A percentile compares a stretch with the other conserved stretches of the same genome.
phyloP scores from a whole-genome alignment of 228 moss, liverwort and hornwort species.

The Sphagnum fallax region DNA sequence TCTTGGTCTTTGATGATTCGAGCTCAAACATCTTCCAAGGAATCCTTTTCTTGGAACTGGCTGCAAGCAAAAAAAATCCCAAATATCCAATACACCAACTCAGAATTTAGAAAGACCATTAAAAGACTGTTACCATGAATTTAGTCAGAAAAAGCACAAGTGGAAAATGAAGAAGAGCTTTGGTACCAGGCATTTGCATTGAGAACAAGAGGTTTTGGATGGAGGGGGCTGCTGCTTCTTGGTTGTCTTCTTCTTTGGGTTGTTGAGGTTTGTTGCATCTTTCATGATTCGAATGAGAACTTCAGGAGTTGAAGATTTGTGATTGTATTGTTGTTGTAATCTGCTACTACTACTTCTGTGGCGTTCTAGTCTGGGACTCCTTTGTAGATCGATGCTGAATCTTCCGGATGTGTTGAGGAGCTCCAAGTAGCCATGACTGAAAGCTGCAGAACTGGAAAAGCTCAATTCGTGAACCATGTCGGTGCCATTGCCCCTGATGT shows the following conservation, averaged over 20 bases:
- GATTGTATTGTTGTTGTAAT: slow-evolving; percentile 20
- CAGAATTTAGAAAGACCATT: not conserved
- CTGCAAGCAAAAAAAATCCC: slow-evolving; percentile 18
- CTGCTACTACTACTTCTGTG: slow-evolving; percentile 13
- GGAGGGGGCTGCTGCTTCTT: slow-evolving; percentile 22
- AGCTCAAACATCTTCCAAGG: slow-evolving; percentile 49
- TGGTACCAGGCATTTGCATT: slow-evolving; percentile 55
- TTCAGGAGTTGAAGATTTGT: slow-evolving; percentile 24
- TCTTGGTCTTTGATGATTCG: slow-evolving; percentile 34
- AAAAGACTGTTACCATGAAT: not conserved
- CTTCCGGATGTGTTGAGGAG: slow-evolving; percentile 49
- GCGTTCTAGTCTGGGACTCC: slow-evolving; percentile 47
- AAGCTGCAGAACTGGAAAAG: slow-evolving; percentile 16
- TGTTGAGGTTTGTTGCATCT: slow-evolving; percentile 38
- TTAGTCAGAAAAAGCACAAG: not conserved
- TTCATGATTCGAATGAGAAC: slow-evolving; percentile 54
- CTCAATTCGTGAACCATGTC: slow-evolving; percentile 40
- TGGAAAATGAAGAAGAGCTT: slow-evolving; percentile 8
- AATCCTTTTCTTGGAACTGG: slow-evolving; percentile 41
- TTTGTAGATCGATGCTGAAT: slow-evolving; percentile 53
- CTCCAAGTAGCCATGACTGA: slow-evolving; percentile 40
- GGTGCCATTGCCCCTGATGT: slow-evolving; percentile 26
- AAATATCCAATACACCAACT: not conserved
- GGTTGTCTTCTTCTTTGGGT: not conserved
- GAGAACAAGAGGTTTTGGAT: slow-evolving; percentile 31